Percentiles rank a stretch among this genome's conserved stretches.
phyloP scores from a whole-genome alignment of 768 basidiomycete genomes.

The Boletellus ananas region DNA sequence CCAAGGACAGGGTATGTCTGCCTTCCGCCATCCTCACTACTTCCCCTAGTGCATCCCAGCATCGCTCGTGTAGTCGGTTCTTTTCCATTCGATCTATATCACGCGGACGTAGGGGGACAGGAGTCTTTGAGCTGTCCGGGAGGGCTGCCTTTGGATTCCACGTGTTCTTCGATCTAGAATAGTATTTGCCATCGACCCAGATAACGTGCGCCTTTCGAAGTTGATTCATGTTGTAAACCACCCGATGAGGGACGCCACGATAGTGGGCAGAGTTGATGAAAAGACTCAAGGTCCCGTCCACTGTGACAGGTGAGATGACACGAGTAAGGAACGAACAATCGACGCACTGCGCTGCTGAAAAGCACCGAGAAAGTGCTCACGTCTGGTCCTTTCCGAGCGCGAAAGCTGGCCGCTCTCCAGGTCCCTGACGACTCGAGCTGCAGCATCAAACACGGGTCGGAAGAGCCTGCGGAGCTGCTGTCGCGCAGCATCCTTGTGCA shows the following conservation, averaged over 20 bases:
- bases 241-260: constrained; percentile 57
- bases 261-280: constrained; percentile 59
- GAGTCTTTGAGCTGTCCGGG: constrained; percentile 19
- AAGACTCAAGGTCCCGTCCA: constrained; percentile 63
- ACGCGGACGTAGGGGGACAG: constrained; percentile 8
- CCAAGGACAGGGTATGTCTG: constrained; percentile 46
- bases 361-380: constrained; percentile 40
- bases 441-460: constrained; percentile 53
- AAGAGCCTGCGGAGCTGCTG: constrained; percentile 45
- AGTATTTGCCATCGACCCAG: constrained; percentile 24
- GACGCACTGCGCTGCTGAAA: constrained; percentile 58
- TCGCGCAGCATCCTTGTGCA: constrained; percentile 46
- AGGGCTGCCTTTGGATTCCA: constrained; percentile 42
- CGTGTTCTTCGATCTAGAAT: constrained; percentile 15
- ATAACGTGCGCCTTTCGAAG: constrained; percentile 27
- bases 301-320: constrained; percentile 36
- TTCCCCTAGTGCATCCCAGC: constrained; percentile 49
- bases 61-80: constrained; percentile 33
- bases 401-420: constrained; percentile 33
- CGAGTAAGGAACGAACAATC: background rate
- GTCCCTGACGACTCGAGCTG: constrained; percentile 39
- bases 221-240: constrained; percentile 50
- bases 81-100: constrained; percentile 19
- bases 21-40: constrained; percentile 59
- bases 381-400: constrained; percentile 25